Conservation (phyloP, 345 rosid genomes). For the Gossypium herbaceum region DNA sequence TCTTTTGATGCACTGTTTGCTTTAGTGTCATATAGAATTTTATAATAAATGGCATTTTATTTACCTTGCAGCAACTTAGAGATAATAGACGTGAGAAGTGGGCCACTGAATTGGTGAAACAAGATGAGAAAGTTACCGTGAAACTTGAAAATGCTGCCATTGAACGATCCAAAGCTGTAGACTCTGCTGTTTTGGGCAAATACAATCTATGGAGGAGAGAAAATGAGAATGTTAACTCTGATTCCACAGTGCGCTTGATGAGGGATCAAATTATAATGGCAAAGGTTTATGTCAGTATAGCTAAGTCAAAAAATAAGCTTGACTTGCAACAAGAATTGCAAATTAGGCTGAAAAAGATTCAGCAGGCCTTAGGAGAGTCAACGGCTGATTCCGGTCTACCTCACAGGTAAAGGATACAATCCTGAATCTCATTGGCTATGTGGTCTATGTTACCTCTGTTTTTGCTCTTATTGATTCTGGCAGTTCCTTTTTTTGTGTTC, state of each 20-base stretch:
- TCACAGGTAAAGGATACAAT: conserved; percentile 44
- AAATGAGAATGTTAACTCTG: conserved; percentile 80
- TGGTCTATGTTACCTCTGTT: conserved; percentile 6
- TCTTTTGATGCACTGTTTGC: conserved; percentile 11
- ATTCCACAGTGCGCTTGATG: conserved; percentile 83
- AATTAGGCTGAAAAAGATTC: conserved; percentile 77
- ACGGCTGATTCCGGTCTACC: conserved; percentile 81
- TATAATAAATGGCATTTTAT: conserved; percentile 13
- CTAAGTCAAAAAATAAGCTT: conserved; percentile 68
- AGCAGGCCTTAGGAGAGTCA: conserved; percentile 69
- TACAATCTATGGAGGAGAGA: conserved; percentile 96
- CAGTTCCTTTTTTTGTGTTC: conserved; percentile 11
- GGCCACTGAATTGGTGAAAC: conserved; percentile 63
- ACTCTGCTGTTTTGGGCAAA: conserved; percentile 90
- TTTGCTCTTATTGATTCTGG: conserved; percentile 14
- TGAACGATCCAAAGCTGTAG: conserved; percentile 92
- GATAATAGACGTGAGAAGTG: conserved; percentile 78
- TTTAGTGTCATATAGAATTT: background rate
- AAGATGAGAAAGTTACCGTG: conserved; percentile 61
- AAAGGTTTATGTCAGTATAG: conserved; percentile 74
- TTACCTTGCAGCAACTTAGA: conserved; percentile 70
- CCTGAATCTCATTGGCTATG: background rate
- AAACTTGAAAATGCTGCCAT: conserved; percentile 94
- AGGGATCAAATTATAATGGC: conserved; percentile 97
- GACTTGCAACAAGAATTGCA: conserved; percentile 73